Evolutionary conservation across 371 early-diverging fungal genomes (phyloP).

Genomic region (Mucor saturninus): DNA sequence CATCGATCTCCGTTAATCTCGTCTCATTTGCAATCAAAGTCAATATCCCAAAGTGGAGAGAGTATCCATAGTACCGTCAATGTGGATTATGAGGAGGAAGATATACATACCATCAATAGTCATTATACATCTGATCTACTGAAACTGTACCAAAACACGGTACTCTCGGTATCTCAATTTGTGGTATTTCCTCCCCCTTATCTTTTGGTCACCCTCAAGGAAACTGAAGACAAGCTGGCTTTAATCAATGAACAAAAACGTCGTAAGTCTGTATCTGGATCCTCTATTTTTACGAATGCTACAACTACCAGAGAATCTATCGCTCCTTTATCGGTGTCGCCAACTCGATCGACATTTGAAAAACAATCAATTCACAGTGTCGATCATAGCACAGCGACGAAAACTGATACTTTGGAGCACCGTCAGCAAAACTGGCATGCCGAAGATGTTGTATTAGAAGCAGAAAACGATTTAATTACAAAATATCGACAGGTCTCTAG

Average conservation of each 20-base stretch:
- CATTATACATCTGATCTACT: slow-evolving; percentile 34
- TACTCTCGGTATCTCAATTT: slow-evolving; percentile 86
- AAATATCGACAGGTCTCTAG: slow-evolving; percentile 55
- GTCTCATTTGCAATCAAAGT: background rate
- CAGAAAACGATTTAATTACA: slow-evolving; percentile 51
- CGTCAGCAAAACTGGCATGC: slow-evolving; percentile 7
- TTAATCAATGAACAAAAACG: slow-evolving; percentile 22
- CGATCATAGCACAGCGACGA: background rate
- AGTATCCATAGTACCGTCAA: background rate
- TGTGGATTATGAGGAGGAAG: slow-evolving; percentile 14
- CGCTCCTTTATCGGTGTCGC: slow-evolving; percentile 23
- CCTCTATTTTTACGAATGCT: slow-evolving; percentile 13
- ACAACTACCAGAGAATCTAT: background rate
- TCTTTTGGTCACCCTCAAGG: slow-evolving; percentile 68
- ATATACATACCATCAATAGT: slow-evolving; percentile 12
- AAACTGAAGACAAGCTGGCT: slow-evolving; percentile 60
- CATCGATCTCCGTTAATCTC: slow-evolving; percentile 17
- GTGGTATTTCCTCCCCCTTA: slow-evolving; percentile 88
- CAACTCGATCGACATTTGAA: slow-evolving; percentile 36
- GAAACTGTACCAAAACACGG: slow-evolving; percentile 64
- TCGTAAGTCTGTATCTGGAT: slow-evolving; percentile 22
- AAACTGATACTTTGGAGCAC: background rate
- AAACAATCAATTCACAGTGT: slow-evolving; percentile 15
- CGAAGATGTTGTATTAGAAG: slow-evolving; percentile 25
- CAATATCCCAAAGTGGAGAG: background rate